These are phyloP conservation scores for Carpinus viminea DNA, from an alignment of 306 rosid species.

Conservation along the genomic window DNA sequence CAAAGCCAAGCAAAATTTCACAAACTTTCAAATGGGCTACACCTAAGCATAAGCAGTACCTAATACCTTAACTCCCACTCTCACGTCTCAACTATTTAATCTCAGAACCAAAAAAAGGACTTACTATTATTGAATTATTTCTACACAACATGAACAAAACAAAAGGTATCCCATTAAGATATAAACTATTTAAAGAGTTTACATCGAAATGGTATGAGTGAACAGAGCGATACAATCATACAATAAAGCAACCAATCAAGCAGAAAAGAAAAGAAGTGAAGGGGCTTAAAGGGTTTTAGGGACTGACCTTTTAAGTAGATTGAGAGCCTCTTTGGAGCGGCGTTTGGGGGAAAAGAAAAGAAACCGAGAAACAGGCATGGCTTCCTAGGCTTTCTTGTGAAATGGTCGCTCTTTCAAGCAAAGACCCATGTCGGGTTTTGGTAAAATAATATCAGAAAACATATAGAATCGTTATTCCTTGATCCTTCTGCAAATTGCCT, in stretches of 20 bases:
- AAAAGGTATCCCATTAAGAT: not conserved
- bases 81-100: not conserved
- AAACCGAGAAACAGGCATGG: conserved; percentile 59
- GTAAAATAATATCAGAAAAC: not conserved
- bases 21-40: not conserved
- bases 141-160: not conserved
- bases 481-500: conserved; percentile 15
- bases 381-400: conserved; percentile 11
- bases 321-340: conserved; percentile 37
- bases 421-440: conserved; percentile 22
- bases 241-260: not conserved
- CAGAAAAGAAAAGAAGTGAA: too few species aligned
- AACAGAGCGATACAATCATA: conserved; percentile 6
- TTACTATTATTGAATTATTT: not conserved
- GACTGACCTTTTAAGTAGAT: conserved; percentile 59
- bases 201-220: not conserved
- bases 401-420: not conserved
- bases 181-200: not conserved
- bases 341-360: conserved; percentile 41
- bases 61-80: not conserved
- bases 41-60: not conserved
- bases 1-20: not conserved
- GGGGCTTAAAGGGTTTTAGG: conserved; percentile 18
- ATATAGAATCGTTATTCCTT: not conserved
- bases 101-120: not conserved